phyloP scores from a whole-genome alignment of 2,329 filamentous ascomycete species.

The Capronia americana region DNA sequence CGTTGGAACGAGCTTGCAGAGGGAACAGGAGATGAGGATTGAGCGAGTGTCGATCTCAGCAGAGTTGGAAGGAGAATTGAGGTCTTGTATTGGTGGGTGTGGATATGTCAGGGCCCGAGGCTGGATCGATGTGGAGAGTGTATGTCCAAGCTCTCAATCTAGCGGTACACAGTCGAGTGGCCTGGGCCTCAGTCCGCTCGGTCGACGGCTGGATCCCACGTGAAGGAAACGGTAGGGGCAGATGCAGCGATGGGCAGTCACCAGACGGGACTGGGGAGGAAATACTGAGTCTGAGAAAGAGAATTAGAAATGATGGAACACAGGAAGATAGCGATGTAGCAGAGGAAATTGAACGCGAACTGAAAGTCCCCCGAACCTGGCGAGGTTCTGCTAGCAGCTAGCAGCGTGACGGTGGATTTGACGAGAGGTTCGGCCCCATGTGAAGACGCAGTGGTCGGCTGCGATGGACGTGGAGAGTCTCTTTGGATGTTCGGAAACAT shows the following conservation, averaged over 20 bases:
- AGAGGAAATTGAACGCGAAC: constrained; percentile 2
- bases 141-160: constrained; percentile 8
- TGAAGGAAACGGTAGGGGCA: background rate
- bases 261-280: background rate
- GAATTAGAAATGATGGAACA: constrained; percentile 10
- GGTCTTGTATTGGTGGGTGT: constrained; percentile 9
- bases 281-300: background rate
- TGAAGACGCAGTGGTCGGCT: constrained; percentile 2
- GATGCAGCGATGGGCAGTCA: background rate
- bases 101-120: constrained; percentile 16
- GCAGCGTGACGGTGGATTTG: constrained; percentile 13
- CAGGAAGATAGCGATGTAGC: constrained; percentile 3
- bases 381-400: constrained; percentile 2
- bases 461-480: background rate
- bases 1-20: constrained; percentile 8
- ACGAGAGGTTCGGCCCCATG: constrained; percentile 18
- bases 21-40: constrained; percentile 12
- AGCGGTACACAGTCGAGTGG: background rate
- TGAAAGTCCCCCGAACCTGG: background rate
- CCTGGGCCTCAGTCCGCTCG: background rate
- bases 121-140: constrained; percentile 12
- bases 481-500: background rate
- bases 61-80: constrained; percentile 18
- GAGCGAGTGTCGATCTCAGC: constrained; percentile 24
- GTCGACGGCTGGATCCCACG: background rate